These are phyloP conservation scores for Diaporthe australafricana DNA, from an alignment of 2,329 filamentous ascomycete species.

Conservation along the genomic window DNA sequence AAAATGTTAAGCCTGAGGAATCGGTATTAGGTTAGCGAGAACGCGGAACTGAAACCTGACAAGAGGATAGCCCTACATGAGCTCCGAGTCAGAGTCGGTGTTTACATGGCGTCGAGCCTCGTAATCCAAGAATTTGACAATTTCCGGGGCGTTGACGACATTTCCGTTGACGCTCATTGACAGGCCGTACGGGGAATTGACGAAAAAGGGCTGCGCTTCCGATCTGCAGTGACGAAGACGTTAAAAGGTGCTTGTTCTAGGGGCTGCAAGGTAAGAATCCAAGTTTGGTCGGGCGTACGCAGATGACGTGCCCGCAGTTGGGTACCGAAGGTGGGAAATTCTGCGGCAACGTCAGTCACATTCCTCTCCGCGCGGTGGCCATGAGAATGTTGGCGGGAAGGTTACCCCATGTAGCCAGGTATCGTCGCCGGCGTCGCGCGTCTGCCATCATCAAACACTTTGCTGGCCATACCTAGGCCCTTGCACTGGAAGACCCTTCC, in stretches of 20 bases:
- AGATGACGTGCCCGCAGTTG: constrained; percentile 74
- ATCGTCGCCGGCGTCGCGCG: constrained; percentile 48
- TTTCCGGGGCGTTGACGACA: constrained; percentile 79
- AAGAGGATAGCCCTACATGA: not conserved
- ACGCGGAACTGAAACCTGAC: too few species aligned
- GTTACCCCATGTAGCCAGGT: too few species aligned
- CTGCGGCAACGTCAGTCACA: constrained; percentile 72
- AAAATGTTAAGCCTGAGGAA: constrained; percentile 86
- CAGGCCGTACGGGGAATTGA: constrained; percentile 87
- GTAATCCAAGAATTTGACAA: constrained; percentile 78
- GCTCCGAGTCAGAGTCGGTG: constrained; percentile 8
- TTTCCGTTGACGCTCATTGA: constrained; percentile 89
- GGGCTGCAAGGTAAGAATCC: too few species aligned
- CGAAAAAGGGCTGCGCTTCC: constrained; percentile 93
- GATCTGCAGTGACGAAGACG: constrained; percentile 62
- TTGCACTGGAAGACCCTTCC: constrained; percentile 83
- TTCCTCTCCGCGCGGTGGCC: too few species aligned
- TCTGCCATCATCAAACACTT: constrained; percentile 85
- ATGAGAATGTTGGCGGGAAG: too few species aligned
- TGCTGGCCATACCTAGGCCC: constrained; percentile 81
- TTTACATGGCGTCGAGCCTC: constrained; percentile 86
- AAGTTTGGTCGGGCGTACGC: not conserved
- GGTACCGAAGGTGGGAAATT: constrained; percentile 87
- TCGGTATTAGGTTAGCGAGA: not conserved
- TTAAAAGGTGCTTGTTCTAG: constrained; percentile 60